Base-by-base conservation (phyloP, 1,284 basidiomycete species). In the Lentinula novae-zelandiae region DNA sequence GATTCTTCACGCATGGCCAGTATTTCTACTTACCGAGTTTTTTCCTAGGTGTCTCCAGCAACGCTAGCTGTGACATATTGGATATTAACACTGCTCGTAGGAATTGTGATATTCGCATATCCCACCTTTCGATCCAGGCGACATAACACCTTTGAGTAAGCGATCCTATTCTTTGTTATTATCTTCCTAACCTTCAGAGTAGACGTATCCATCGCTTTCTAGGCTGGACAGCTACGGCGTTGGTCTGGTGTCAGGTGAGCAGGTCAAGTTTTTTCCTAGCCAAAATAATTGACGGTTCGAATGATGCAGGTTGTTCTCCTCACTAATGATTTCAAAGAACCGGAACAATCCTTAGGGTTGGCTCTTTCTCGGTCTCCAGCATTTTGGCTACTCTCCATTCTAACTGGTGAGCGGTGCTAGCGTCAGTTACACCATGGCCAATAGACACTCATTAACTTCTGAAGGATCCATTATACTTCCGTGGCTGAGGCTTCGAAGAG, bases 201-300 rank as follows among this genome's bases (percentile, higher is more conserved):
- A 62, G 62, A 36, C 57, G 74, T 39, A 76, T 78, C 7, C 84
- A 85, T 69, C 80, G 83, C 54, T 83, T 83, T 71, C 68, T 81
- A 33, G 84, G 84, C 20, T 86, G 83, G 83, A 74, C 75, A 12
- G 78, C 78, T 20, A 79, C 80, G 1, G 77, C 73, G 20, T 71
- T 85, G 51, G 79, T 85, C 6, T 85, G 83, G 82, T 71, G 70
- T n/a, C 81, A 84, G 73, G 81, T 81, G 49, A n/a, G 72, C 67
- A 22, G 20, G 5, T 27, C 10, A 48, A 8, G 7, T 15, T 31
- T 15, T 27, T 20, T 42, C 5, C 10, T 38, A n/a, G n/a, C 39
- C 8, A 22, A 22, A 20, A 38, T 31, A 9, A n/a, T 34, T 33
- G 20, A 27, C 39, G 27, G 38, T 31, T 31, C n/a, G 33, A 6